These are phyloP conservation scores for Xylaria sp. DNA, from an alignment of 2,329 filamentous ascomycete species.

Conservation along the genomic window DNA sequence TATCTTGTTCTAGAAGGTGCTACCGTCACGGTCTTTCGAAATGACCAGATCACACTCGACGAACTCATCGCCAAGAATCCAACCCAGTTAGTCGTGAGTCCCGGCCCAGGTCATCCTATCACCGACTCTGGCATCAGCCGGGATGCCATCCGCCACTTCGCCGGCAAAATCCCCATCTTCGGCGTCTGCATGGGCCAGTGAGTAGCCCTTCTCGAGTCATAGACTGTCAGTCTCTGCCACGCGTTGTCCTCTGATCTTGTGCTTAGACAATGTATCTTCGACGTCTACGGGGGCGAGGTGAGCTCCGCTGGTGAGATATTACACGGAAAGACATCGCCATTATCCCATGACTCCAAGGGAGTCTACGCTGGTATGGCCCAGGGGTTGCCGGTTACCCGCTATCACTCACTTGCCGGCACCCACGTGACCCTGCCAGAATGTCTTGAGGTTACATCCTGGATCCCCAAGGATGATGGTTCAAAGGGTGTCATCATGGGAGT, in stretches of 20 bases:
- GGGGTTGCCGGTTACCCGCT: constrained; percentile 87
- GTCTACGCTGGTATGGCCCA: constrained; percentile 86
- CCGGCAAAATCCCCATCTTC: constrained; percentile 92
- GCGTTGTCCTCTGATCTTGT: constrained; percentile 35
- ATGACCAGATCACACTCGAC: constrained; percentile 89
- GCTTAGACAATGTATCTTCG: constrained; percentile 89
- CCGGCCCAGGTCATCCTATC: constrained; percentile 90
- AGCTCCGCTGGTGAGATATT: constrained; percentile 94
- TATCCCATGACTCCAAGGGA: constrained; percentile 91
- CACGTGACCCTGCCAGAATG: constrained; percentile 85
- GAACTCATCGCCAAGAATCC: constrained; percentile 86
- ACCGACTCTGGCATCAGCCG: constrained; percentile 94
- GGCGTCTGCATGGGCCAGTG: constrained; percentile 99
- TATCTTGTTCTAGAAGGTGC: constrained; percentile 97
- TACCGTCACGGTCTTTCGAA: constrained; percentile 87
- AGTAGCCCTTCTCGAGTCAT: constrained; percentile 53
- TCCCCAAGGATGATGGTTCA: constrained; percentile 77
- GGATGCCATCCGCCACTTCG: constrained; percentile 89
- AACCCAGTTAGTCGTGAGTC: constrained; percentile 93
- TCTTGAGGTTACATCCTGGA: constrained; percentile 92
- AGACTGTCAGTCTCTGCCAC: neutral
- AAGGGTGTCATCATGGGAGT: constrained; percentile 97
- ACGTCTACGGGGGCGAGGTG: constrained; percentile 90
- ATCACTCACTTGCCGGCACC: constrained; percentile 95
- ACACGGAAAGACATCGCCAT: constrained; percentile 93